Percentiles rank a stretch among this genome's conserved stretches.
Conservation (phyloP, 192 early-diverging fungal genomes). For the Phlyctochytrium planicorne region DNA sequence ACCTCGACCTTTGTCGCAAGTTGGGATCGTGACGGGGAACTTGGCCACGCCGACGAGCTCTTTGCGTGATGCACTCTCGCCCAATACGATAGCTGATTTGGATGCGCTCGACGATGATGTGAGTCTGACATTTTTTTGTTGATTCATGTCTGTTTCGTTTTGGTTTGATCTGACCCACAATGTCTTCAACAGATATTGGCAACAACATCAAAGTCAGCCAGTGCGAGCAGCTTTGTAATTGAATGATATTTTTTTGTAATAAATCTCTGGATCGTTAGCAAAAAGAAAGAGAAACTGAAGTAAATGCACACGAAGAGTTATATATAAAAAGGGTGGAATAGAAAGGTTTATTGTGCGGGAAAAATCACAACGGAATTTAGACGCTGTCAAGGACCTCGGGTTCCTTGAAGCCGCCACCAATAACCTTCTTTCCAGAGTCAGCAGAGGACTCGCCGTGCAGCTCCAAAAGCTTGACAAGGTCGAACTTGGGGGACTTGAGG, state of each 20-base stretch:
- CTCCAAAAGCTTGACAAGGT: conserved; percentile 94
- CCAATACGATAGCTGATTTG: not conserved
- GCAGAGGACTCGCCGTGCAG: conserved; percentile 89
- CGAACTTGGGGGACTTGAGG: conserved; percentile 95
- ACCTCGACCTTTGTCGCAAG: not conserved
- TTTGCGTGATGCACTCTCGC: not conserved
- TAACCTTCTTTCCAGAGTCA: conserved; percentile 78
- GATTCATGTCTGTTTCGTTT: not conserved
- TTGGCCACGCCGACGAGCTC: not conserved
- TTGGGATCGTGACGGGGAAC: not conserved
- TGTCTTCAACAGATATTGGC: not conserved
- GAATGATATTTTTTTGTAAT: not conserved
- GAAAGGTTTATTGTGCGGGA: too few species aligned
- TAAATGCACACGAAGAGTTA: not conserved
- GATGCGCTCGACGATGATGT: not conserved
- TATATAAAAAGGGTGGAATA: too few species aligned
- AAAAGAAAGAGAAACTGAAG: too few species aligned
- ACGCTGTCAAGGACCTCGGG: not conserved
- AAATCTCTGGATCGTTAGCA: too few species aligned
- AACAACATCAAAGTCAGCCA: not conserved
- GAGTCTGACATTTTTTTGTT: not conserved
- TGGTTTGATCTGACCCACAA: not conserved
- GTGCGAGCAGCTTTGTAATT: not conserved
- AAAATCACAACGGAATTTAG: not conserved
- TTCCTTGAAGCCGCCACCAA: conserved; percentile 83